Percentiles rank a stretch among this genome's conserved stretches.
Evolutionary conservation across 345 rosid species (phyloP).

Genomic region (Populus ilicifolia): DNA sequence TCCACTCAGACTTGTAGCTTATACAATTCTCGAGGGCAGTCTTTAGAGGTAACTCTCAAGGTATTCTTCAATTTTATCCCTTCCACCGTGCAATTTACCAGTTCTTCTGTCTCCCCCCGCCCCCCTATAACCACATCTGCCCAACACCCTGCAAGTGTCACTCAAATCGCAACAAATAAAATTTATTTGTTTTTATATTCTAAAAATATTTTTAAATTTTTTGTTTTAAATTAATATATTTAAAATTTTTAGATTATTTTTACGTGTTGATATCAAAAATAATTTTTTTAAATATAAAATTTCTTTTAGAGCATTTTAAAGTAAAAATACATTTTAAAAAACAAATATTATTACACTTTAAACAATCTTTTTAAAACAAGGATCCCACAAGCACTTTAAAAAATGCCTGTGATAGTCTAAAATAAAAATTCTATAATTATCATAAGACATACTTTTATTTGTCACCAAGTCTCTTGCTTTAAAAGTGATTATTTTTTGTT

Average conservation of each 20-base stretch:
- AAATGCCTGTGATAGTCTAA: slow-evolving; percentile 15
- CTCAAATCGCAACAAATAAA: background rate
- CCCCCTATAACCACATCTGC: background rate
- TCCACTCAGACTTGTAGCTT: background rate
- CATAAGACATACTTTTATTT: slow-evolving; percentile 24
- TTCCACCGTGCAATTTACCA: background rate
- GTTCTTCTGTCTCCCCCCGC: background rate
- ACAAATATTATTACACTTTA: background rate
- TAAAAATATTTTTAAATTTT: no score
- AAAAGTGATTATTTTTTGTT: no score
- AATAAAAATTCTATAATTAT: slow-evolving; percentile 56
- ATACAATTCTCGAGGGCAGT: slow-evolving; percentile 11
- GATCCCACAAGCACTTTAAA: background rate
- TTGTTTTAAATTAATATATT: no score
- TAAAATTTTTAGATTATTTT: no score
- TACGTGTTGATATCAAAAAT: rapidly evolving
- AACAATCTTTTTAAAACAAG: background rate
- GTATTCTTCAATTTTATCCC: background rate
- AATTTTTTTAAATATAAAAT: no score
- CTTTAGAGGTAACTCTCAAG: slow-evolving; percentile 7
- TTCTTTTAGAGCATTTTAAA: slow-evolving; percentile 7
- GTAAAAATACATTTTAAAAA: background rate
- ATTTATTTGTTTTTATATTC: no score
- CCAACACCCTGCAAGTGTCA: background rate
- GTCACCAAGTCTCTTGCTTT: background rate